A percentile compares a stretch with the other conserved stretches of the same genome.
phyloP scores from a whole-genome alignment of 2,329 filamentous ascomycete species.

The Seiridium unicorne region DNA sequence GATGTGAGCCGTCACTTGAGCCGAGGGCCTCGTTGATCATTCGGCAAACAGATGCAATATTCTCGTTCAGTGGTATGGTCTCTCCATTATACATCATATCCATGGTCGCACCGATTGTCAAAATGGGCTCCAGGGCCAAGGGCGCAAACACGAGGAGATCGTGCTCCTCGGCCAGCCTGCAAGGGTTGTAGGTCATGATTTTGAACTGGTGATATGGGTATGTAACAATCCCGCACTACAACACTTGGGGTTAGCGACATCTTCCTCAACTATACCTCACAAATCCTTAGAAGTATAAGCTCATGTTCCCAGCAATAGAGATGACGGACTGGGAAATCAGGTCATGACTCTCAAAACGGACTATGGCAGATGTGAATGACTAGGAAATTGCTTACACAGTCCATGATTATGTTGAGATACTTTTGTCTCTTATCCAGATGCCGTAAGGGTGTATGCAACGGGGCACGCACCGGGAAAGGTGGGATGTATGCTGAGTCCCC shows the following conservation, averaged over 20 bases:
- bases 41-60: not conserved
- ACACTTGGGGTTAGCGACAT: not conserved
- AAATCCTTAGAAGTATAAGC: not conserved
- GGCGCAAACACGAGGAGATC: not conserved
- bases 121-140: not conserved
- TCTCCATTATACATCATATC: not conserved
- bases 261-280: not conserved
- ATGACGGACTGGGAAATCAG: no score
- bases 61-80: not conserved
- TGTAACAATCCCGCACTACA: not conserved
- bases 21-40: not conserved
- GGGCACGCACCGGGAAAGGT: not conserved
- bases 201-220: not conserved
- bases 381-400: not conserved
- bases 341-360: no score
- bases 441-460: not conserved
- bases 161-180: not conserved
- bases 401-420: not conserved
- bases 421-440: not conserved
- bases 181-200: conserved; percentile 2
- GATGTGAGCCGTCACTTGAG: not conserved
- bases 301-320: no score
- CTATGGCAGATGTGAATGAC: not conserved
- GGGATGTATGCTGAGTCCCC: not conserved
- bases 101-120: not conserved